phyloP scores from a whole-genome alignment of 2,329 filamentous ascomycete species.

The Fusarium decemcellulare region DNA sequence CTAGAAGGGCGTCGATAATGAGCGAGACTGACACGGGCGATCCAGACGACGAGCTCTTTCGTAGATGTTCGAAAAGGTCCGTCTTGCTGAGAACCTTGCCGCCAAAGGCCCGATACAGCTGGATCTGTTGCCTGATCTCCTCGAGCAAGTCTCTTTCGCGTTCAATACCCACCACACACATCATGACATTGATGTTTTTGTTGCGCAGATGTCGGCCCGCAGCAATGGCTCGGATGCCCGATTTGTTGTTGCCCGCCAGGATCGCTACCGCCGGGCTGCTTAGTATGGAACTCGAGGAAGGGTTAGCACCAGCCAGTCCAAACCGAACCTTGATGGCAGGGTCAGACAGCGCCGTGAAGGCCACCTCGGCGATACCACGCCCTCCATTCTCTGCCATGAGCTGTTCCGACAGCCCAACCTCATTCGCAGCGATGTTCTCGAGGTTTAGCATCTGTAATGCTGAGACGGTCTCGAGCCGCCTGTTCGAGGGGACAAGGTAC shows the following conservation, averaged over 20 bases:
- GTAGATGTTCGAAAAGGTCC: slow-evolving; percentile 73
- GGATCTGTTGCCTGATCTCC: slow-evolving; percentile 84
- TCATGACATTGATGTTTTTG: slow-evolving; percentile 83
- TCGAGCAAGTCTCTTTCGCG: slow-evolving; percentile 86
- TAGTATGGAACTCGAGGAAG: slow-evolving; percentile 47
- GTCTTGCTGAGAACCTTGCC: slow-evolving; percentile 77
- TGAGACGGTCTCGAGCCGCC: slow-evolving; percentile 73
- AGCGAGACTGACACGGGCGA: slow-evolving; percentile 76
- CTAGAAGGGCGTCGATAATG: slow-evolving; percentile 90
- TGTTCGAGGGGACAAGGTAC: slow-evolving; percentile 68
- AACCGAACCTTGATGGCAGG: slow-evolving; percentile 70
- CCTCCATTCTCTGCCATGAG: slow-evolving; percentile 94
- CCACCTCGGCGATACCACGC: slow-evolving; percentile 88
- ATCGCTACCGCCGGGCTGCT: slow-evolving; percentile 72
- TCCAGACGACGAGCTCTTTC: slow-evolving; percentile 58
- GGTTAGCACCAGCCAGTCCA: slow-evolving; percentile 58
- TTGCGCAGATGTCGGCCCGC: slow-evolving; percentile 90
- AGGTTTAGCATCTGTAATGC: slow-evolving; percentile 91
- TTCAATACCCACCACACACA: slow-evolving; percentile 89
- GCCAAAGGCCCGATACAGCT: slow-evolving; percentile 87
- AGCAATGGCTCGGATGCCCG: slow-evolving; percentile 85
- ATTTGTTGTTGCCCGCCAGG: slow-evolving; percentile 96
- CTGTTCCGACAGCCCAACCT: slow-evolving; percentile 88
- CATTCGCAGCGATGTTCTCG: slow-evolving; percentile 90
- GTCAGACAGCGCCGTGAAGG: slow-evolving; percentile 77